A percentile compares a stretch with the other conserved stretches of the same genome.
These are phyloP conservation scores for Halophytophthora batemanensis DNA, from an alignment of 352 stramenopile species.

Conservation along the genomic window DNA sequence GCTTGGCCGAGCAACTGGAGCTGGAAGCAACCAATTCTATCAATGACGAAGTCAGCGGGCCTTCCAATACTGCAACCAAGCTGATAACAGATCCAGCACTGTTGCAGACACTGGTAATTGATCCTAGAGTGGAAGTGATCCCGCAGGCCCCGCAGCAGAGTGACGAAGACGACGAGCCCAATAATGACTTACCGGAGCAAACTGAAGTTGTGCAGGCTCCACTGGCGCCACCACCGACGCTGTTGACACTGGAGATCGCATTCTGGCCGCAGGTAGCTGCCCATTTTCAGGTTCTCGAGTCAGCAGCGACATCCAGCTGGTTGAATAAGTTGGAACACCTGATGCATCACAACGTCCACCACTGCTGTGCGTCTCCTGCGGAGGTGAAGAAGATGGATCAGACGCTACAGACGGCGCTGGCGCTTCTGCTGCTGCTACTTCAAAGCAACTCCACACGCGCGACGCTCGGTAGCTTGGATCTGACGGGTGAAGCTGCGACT, in stretches of 20 bases:
- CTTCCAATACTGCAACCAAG: constrained; percentile 11
- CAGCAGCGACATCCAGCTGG: constrained; percentile 23
- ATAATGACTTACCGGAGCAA: constrained; percentile 26
- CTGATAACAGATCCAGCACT: constrained; percentile 12
- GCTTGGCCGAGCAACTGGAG: constrained; percentile 30
- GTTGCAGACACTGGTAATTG: constrained; percentile 5
- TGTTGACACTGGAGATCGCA: constrained; percentile 6
- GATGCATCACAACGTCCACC: constrained; percentile 57
- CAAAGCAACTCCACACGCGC: constrained; percentile 13
- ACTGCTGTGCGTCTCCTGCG: constrained; percentile 34
- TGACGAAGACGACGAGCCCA: constrained; percentile 21
- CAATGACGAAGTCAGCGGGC: constrained; percentile 1
- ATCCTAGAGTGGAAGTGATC: background rate
- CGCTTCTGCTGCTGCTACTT: constrained; percentile 17
- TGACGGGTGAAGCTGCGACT: constrained; percentile 10
- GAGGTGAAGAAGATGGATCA: constrained; percentile 32
- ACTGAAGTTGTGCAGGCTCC: background rate
- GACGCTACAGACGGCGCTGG: constrained; percentile 23
- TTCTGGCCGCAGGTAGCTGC: constrained; percentile 19
- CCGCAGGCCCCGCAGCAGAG: background rate
- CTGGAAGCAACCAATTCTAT: too few relatives aligned
- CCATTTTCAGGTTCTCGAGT: constrained; percentile 25
- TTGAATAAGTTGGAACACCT: constrained; percentile 40
- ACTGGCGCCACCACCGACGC: background rate
- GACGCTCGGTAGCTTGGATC: constrained; percentile 6